Conservation (phyloP, 2,329 filamentous ascomycete genomes). For the Penicillium concentricum region DNA sequence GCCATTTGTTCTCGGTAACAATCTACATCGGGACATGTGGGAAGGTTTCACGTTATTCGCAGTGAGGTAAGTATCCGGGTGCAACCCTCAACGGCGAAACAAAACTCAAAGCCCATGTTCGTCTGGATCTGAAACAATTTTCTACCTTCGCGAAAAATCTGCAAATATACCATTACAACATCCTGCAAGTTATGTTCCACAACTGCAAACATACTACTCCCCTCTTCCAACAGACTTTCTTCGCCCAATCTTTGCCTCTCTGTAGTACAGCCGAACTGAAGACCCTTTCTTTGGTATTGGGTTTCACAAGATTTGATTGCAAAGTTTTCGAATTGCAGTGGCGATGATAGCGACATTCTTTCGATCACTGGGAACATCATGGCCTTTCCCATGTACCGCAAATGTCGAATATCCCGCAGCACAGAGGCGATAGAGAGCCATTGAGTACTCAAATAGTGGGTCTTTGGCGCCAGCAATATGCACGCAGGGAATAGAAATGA, state of each 20-base stretch:
- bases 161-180: background rate
- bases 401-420: constrained; percentile 19
- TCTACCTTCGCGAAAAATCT: background rate
- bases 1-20: background rate
- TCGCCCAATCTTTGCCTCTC: background rate
- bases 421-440: constrained; percentile 26
- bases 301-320: constrained; percentile 14
- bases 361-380: constrained; percentile 28
- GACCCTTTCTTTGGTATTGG: background rate
- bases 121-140: constrained; percentile 2
- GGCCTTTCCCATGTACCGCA: constrained; percentile 27
- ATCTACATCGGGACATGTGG: background rate
- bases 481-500: constrained; percentile 28
- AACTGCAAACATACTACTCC: background rate
- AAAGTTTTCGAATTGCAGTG: constrained; percentile 22
- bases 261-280: background rate
- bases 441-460: constrained; percentile 25
- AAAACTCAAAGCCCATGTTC: background rate
- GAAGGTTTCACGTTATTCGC: background rate
- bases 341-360: constrained; percentile 27
- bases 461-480: constrained; percentile 27
- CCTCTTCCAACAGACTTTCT: background rate
- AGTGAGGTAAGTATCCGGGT: constrained; percentile 7
- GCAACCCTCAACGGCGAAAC: constrained; percentile 7
- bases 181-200: background rate